Percentiles rank a stretch among this genome's conserved stretches.
Evolutionary conservation across 306 rosid genomes (phyloP).

Genomic region (Trifolium repens): DNA sequence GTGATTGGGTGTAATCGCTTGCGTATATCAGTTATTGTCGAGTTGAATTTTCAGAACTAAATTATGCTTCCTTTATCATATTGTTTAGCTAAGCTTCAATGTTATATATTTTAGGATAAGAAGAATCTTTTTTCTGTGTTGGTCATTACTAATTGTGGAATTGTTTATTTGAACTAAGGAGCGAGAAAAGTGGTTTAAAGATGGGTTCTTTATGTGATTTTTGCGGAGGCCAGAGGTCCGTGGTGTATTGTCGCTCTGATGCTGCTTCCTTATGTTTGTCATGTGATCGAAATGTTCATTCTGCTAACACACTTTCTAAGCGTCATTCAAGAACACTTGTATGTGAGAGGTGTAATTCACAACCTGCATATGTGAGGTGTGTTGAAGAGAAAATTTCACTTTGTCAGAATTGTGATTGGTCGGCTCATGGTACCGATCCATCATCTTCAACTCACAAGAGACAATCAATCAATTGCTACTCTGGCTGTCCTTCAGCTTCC

Average conservation of each 20-base stretch:
- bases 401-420: slow-evolving; percentile 97
- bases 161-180: slow-evolving; percentile 45
- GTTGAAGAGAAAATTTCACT: slow-evolving; percentile 80
- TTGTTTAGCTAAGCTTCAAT: slow-evolving; percentile 20
- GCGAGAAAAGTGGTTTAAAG: slow-evolving; percentile 40
- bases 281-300: slow-evolving; percentile 93
- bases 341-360: slow-evolving; percentile 86
- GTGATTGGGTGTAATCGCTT: not conserved
- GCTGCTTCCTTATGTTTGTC: slow-evolving; percentile 91
- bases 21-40: not conserved
- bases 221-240: slow-evolving; percentile 84
- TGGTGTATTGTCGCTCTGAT: slow-evolving; percentile 96
- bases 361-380: slow-evolving; percentile 85
- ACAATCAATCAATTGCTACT: slow-evolving; percentile 77
- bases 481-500: slow-evolving; percentile 91
- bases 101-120: not conserved
- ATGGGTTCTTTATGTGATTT: slow-evolving; percentile 94
- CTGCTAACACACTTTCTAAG: slow-evolving; percentile 91
- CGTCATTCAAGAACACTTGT: slow-evolving; percentile 86
- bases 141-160: slow-evolving; percentile 40
- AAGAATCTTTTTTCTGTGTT: slow-evolving; percentile 37
- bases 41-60: slow-evolving; percentile 45
- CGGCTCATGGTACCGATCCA: slow-evolving; percentile 65
- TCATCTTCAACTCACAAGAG: slow-evolving; percentile 74
- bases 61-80: slow-evolving; percentile 29